Evolutionary conservation across 2,329 filamentous ascomycete genomes (phyloP).

Genomic region (Fusarium coffeatum): DNA sequence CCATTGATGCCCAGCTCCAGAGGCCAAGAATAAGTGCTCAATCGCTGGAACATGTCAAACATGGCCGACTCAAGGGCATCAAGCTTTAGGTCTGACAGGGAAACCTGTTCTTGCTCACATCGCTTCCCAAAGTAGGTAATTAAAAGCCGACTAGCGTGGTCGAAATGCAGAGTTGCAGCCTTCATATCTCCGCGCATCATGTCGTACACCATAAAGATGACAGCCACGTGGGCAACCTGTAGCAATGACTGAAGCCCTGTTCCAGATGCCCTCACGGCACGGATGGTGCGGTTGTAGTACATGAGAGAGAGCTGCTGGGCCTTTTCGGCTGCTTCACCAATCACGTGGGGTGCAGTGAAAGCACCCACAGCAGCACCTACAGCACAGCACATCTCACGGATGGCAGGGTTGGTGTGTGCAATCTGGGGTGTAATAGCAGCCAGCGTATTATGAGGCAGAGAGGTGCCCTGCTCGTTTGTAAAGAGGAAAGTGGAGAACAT

Average conservation of each 20-base stretch:
- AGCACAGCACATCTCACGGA: slow-evolving; percentile 41
- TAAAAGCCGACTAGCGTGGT: slow-evolving; percentile 34
- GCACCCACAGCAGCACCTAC: slow-evolving; percentile 30
- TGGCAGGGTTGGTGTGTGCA: slow-evolving; percentile 26
- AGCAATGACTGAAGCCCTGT: neutral
- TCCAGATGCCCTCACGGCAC: slow-evolving; percentile 10
- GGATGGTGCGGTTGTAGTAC: slow-evolving; percentile 39
- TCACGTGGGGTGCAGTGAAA: slow-evolving; percentile 24
- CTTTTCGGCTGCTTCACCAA: slow-evolving; percentile 16
- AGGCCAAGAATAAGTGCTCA: slow-evolving; percentile 39
- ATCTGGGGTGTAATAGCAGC: slow-evolving; percentile 38
- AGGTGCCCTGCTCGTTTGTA: slow-evolving; percentile 30
- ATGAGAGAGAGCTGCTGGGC: slow-evolving; percentile 24
- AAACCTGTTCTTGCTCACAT: slow-evolving; percentile 23
- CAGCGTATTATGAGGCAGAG: slow-evolving; percentile 35
- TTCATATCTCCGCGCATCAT: slow-evolving; percentile 35
- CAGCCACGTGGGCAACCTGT: slow-evolving; percentile 32
- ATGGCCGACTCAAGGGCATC: slow-evolving; percentile 32
- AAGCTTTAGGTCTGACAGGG: slow-evolving; percentile 17
- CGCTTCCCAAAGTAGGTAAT: slow-evolving; percentile 35
- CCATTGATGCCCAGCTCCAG: slow-evolving; percentile 24
- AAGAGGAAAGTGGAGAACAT: slow-evolving; percentile 39
- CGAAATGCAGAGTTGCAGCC: slow-evolving; percentile 34
- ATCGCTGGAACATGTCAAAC: slow-evolving; percentile 39
- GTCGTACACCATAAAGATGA: slow-evolving; percentile 41